Percentiles rank a stretch among this genome's conserved stretches.
These are phyloP conservation scores for Sporothrix mexicana DNA, from an alignment of 2,329 filamentous ascomycete species.

Conservation along the genomic window DNA sequence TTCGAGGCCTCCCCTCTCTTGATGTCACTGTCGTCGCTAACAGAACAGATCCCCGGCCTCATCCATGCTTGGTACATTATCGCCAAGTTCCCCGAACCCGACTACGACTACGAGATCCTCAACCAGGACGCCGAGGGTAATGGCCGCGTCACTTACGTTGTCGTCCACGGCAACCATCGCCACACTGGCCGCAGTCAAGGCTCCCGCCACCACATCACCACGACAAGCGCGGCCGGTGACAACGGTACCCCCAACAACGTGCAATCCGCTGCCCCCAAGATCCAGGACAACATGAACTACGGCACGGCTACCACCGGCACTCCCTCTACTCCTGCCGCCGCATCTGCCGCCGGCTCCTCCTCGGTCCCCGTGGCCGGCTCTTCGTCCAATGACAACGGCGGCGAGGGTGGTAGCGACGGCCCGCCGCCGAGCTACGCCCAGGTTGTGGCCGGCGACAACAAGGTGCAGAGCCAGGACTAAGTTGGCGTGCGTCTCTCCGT, in stretches of 20 bases:
- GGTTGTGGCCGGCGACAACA: slow-evolving; percentile 87
- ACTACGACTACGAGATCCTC: slow-evolving; percentile 71
- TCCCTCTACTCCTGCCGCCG: slow-evolving; percentile 40
- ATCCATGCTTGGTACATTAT: slow-evolving; percentile 99
- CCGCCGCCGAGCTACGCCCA: slow-evolving; percentile 87
- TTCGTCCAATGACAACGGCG: slow-evolving; percentile 44
- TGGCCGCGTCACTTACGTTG: slow-evolving; percentile 74
- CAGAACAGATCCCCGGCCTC: slow-evolving; percentile 74
- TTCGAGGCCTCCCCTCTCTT: slow-evolving; percentile 32
- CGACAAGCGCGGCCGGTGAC: not conserved
- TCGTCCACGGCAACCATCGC: slow-evolving; percentile 58
- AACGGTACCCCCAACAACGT: slow-evolving; percentile 13
- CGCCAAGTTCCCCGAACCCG: slow-evolving; percentile 78
- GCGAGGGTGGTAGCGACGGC: slow-evolving; percentile 53
- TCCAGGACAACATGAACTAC: slow-evolving; percentile 53
- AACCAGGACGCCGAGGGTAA: slow-evolving; percentile 60
- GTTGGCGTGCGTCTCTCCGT: too few species aligned
- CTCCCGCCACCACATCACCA: slow-evolving; percentile 30
- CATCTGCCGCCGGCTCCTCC: slow-evolving; percentile 38
- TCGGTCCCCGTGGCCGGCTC: slow-evolving; percentile 37
- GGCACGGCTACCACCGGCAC: slow-evolving; percentile 46
- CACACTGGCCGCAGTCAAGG: slow-evolving; percentile 36
- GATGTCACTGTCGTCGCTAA: slow-evolving; percentile 14
- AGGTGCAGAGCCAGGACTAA: slow-evolving; percentile 75
- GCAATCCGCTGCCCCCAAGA: slow-evolving; percentile 40